Evolutionary conservation across 306 rosid species (phyloP).

Genomic region (Glycine soja): DNA sequence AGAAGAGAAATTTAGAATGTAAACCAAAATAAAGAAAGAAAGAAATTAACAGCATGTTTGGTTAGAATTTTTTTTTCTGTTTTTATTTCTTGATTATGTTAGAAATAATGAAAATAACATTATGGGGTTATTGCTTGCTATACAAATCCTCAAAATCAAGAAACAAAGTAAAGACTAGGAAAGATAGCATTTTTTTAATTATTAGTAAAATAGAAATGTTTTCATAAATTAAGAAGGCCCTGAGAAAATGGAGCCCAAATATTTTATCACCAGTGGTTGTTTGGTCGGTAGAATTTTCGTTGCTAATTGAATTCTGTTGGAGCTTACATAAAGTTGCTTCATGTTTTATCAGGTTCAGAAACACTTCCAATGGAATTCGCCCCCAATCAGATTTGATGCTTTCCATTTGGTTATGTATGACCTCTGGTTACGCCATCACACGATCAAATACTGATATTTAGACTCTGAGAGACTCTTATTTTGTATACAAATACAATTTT

Average conservation of each 20-base stretch:
- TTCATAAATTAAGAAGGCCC: background rate
- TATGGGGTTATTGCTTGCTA: background rate
- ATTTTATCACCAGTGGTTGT: background rate
- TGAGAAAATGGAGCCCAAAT: no score
- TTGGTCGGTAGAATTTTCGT: constrained; percentile 30
- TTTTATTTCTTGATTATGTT: background rate
- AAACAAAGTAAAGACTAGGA: background rate
- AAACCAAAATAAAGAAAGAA: constrained; percentile 13
- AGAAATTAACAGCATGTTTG: background rate
- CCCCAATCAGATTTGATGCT: constrained; percentile 79
- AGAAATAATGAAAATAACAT: background rate
- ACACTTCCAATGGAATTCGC: constrained; percentile 96
- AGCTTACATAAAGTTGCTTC: constrained; percentile 44
- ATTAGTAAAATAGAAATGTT: background rate
- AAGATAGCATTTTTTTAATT: background rate
- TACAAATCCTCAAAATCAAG: no score
- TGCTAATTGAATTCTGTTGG: constrained; percentile 29
- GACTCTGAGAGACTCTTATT: constrained; percentile 37
- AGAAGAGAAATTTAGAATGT: background rate
- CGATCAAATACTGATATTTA: constrained; percentile 69
- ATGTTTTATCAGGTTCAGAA: constrained; percentile 75
- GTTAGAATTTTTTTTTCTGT: background rate
- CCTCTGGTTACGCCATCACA: constrained; percentile 91
- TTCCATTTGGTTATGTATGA: constrained; percentile 98
- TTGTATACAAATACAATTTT: constrained; percentile 56